phyloP scores from a whole-genome alignment of 768 basidiomycete species.

The Pholiota microspora region DNA sequence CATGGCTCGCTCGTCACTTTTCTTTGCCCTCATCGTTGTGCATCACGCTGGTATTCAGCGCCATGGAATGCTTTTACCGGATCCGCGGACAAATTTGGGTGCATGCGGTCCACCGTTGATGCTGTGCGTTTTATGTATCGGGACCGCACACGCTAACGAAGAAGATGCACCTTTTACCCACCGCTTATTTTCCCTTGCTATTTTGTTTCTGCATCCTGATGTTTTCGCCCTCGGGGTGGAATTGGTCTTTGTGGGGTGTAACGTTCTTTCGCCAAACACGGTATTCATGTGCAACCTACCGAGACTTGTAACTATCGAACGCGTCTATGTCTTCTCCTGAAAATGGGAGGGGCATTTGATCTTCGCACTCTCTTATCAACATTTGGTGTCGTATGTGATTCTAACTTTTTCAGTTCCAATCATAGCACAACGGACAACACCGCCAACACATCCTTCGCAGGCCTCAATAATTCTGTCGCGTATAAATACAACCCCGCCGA shows the following conservation, averaged over 20 bases:
- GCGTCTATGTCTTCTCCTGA: no score
- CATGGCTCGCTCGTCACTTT: no score
- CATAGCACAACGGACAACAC: conserved; percentile 6
- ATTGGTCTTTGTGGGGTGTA: not conserved
- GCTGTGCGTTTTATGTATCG: not conserved
- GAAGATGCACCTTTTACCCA: not conserved
- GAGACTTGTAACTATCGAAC: no score
- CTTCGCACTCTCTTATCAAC: no score
- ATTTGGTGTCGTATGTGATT: no score
- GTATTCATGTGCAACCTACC: no score
- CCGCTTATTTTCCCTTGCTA: not conserved
- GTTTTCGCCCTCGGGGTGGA: not conserved
- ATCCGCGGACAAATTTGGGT: not conserved
- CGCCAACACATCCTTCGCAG: conserved; percentile 11
- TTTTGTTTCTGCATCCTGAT: not conserved
- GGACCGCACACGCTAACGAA: not conserved
- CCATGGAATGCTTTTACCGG: not conserved
- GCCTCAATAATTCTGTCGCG: conserved; percentile 13
- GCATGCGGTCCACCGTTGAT: not conserved
- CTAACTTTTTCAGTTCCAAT: conserved; percentile 2
- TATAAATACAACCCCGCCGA: conserved; percentile 15
- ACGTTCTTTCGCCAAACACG: no score
- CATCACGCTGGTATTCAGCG: no score
- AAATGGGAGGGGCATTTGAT: no score
- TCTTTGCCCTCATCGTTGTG: no score